Base-by-base conservation (phyloP, 805 yeast species). In the Priceomyces melissophilus region DNA sequence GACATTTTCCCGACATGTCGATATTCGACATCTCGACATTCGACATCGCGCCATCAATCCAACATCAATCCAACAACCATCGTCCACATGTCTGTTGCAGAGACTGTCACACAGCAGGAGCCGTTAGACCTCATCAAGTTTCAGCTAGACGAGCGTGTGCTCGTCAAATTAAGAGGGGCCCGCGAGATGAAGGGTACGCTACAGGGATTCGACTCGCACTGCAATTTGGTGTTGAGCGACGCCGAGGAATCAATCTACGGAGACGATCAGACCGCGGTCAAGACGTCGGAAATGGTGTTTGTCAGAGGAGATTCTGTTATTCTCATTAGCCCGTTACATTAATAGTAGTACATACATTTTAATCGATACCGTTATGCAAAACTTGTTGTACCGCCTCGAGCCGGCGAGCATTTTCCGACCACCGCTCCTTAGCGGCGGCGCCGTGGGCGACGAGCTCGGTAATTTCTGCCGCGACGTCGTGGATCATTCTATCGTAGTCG, bases 301-400 rank as follows among this genome's bases (percentile, higher is more conserved):
- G 90, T 93, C 11, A 82, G 99, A 69, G 99, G 99, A n/a, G 99
- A 93, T 65, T 82, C 95, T 2, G 98, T 93, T 33, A 87, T 95
- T 38, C 74, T 90, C 51, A 82, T 93, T 40, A 81, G 84, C 40
- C 73, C 75, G 12, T 45, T 59, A 13, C 48, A 53, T 23, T 58
- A 50, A 38, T 53, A 46, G 35, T 29, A 17, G 14, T 31, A 16
- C 35, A 17, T 32, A 10, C 34, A 10, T 12, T 32, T n/a, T n/a
- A 20, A 20, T 20, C 25, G 8, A 20, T 20, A 36, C 38, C 30
- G 13, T 35, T 30, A 5, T 41, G 43, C 25, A 63, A 45, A 8
- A 55, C 53, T 5, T 53, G 50, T 38, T 49, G 57, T 10, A 69
- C 49, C 32, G 40, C 44, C 40, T 60, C 68, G 37, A 69, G 40